Evolutionary conservation across 345 rosid genomes (phyloP).

Genomic region (Erodium maritimum): DNA sequence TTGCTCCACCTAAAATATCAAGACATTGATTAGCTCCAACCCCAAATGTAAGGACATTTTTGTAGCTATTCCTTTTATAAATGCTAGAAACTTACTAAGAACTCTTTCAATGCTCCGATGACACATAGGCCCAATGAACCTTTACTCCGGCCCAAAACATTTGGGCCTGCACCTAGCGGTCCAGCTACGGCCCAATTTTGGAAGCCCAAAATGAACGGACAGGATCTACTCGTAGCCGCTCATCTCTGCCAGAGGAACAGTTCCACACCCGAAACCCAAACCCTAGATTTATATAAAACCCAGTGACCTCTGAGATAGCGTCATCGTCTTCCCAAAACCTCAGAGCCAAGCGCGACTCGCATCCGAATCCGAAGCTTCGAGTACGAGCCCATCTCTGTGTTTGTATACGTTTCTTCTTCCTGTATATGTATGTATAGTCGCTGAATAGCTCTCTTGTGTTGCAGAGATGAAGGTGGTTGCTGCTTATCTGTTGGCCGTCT

Average conservation of each 20-base stretch:
- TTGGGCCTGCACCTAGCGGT: too few relatives aligned
- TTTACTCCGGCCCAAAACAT: too few relatives aligned
- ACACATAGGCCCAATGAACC: too few relatives aligned
- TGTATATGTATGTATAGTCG: not conserved
- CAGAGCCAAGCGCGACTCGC: not conserved
- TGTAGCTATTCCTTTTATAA: too few relatives aligned
- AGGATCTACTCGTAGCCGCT: not conserved
- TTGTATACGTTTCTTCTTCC: too few relatives aligned
- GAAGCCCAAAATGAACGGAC: conserved; percentile 1
- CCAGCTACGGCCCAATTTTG: too few relatives aligned
- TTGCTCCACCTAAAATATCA: too few relatives aligned
- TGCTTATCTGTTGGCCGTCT: conserved; percentile 56
- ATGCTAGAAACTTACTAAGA: too few relatives aligned
- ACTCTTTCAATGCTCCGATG: too few relatives aligned
- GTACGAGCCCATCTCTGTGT: not conserved
- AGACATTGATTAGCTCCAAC: too few relatives aligned
- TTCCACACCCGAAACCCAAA: not conserved
- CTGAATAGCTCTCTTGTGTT: not conserved
- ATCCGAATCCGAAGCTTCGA: not conserved
- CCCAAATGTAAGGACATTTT: too few relatives aligned
- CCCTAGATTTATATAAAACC: not conserved
- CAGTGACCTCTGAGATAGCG: not conserved
- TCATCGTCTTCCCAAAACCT: not conserved
- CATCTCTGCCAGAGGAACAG: not conserved
- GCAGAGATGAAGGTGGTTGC: conserved; percentile 67